Base-by-base conservation (phyloP, 345 rosid genomes). In the Populus alba region DNA sequence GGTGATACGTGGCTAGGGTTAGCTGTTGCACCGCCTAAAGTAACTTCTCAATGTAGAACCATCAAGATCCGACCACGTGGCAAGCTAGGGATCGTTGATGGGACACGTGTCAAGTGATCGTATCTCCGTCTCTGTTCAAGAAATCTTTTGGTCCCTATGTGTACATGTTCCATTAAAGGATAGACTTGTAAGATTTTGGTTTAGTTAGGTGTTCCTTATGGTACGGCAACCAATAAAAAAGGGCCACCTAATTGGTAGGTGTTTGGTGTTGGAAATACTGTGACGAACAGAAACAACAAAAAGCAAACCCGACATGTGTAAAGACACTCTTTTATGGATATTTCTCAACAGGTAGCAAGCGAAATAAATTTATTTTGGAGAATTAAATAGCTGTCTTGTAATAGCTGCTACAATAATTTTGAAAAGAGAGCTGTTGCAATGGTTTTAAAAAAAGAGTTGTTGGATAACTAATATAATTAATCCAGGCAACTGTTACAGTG, bases 1-100 rank as follows among this genome's bases (percentile, higher is more conserved):
- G 9, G 25, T 61, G 23, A 62, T 25, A 27, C 38, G 23, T 5
- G 47, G 70, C 5, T 0, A 4, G 23, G 15, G n/a, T 53, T 10
- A 13, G 77, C 76, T 67, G 8, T 5, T 27, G 11, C 18, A 12
- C 45, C 55, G 55, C 81, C 73, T 67, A 62, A 63, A 15, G 20
- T 25, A 41, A 70, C 73, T 71, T 62, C 70, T 75, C 77, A 17
- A 67, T 12, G 15, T 55, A 18, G n/a, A 8, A 29, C 79, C 38
- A 5, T 11, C 25, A 7, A 27, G 63, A 66, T 23, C 66, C 61
- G 18, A 7, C 1, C 67, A 79, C 81, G 73, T 79, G 77, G 41
- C 65, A 0, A 9, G 3, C 17, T 4, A 0, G 3, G 25, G 41
- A 7, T 61, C 1, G 74, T 31, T 7, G 35, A 22, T 11, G 2